These are phyloP conservation scores for Schwanniomyces sp. DNA, from an alignment of 805 yeast species.

Conservation along the genomic window DNA sequence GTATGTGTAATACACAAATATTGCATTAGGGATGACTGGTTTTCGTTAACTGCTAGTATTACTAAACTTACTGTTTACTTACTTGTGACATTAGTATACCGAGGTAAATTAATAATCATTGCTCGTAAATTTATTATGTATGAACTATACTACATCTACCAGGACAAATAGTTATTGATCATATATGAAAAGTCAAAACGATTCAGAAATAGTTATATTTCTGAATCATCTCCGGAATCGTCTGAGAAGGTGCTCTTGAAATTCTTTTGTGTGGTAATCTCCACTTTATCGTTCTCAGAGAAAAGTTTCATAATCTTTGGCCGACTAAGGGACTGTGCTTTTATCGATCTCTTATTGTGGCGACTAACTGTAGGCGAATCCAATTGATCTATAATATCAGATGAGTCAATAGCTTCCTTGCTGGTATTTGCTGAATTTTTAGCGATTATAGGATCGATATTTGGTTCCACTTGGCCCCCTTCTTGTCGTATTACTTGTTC, in stretches of 20 bases:
- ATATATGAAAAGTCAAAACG: background rate
- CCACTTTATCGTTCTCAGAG: background rate
- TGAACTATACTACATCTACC: background rate
- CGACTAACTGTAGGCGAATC: background rate
- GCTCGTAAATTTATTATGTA: background rate
- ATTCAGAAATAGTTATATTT: background rate
- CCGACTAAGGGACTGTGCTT: background rate
- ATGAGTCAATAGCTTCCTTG: background rate
- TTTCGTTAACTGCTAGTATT: no score
- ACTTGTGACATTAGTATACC: background rate
- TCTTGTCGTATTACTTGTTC: background rate
- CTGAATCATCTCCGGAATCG: conserved; percentile 4
- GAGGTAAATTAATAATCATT: background rate
- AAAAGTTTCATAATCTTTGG: background rate
- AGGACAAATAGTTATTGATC: background rate
- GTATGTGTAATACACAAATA: no score
- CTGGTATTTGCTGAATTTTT: background rate
- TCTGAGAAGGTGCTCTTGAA: conserved; percentile 7
- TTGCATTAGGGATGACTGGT: no score
- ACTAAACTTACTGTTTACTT: no score
- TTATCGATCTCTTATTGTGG: background rate
- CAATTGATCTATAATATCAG: background rate
- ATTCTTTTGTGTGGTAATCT: background rate
- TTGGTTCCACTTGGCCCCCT: background rate
- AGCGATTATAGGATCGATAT: background rate